Evolutionary conservation across 495 filamentous ascomycete genomes (phyloP), one percentile per base, ranked within the genome.

Genomic region (Penicillium egyptiacum): DNA sequence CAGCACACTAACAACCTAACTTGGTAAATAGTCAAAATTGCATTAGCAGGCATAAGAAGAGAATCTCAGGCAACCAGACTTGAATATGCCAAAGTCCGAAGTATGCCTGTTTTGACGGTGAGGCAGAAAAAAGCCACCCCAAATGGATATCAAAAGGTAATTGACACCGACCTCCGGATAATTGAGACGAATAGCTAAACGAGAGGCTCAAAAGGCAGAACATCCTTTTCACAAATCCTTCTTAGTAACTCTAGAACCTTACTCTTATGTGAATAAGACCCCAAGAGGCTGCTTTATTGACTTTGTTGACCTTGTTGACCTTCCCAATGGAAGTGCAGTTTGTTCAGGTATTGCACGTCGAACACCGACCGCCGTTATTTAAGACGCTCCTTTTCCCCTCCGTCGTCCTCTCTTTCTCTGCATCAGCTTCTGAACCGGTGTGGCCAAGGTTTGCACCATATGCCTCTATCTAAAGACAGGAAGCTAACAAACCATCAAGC

Each of bases 391-490:
- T 9, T 39, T 9, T 4, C 19, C 17, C 26, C 9, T 19, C 25
- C 8, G 30, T n/a, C n/a, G 3, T 28, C 42, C 10, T 25, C 22
- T 16, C 12, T 19, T 28, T 22, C 25, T 11, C 19, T 20, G 1
- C 44, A 28, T n/a, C 44, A 26, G 44, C 25, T 47, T 30, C 4
- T 28, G 44, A 28, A 47, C 25, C n/a, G 25, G 25, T 16, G 14
- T 28, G 25, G 19, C n/a, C n/a, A 47, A 47, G 41, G 41, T 43
- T 39, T 39, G n/a, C n/a, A 17, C 35, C n/a, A 39, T n/a, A n/a
- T n/a, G 7, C 25, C 25, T 10, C 23, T 16, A 4, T 28, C 25
- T 1, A 17, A 46, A 17, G n/a, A 9, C 16, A n/a, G 16, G 16
- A 26, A 44, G 28, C 44, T 47, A 47, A 28, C 9, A n/a, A 17